Evolutionary conservation across 352 stramenopile genomes (phyloP).

Genomic region (Phytopythium helicoides): DNA sequence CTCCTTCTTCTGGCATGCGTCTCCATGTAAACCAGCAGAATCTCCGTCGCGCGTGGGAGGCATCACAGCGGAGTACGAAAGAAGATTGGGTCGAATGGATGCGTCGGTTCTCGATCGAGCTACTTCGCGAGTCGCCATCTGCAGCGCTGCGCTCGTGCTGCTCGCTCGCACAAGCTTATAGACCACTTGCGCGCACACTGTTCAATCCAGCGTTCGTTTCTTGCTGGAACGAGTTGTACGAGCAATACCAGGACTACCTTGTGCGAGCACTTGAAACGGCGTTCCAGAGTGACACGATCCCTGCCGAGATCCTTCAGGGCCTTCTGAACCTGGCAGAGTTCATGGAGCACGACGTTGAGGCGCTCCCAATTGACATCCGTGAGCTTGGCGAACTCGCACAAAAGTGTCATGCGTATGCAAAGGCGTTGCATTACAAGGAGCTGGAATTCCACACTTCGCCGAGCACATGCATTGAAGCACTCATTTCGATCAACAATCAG

Average conservation of each 20-base stretch:
- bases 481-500: conserved; percentile 99
- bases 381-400: conserved; percentile 93
- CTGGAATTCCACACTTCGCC: conserved; percentile 93
- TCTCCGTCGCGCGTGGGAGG: conserved; percentile 93
- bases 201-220: conserved; percentile 99
- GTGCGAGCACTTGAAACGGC: conserved; percentile 92
- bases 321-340: conserved; percentile 98
- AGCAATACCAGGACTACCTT: conserved; percentile 92
- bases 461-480: conserved; percentile 94
- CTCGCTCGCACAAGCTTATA: conserved; percentile 95
- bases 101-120: conserved; percentile 93
- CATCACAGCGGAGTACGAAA: conserved; percentile 88
- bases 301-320: conserved; percentile 96
- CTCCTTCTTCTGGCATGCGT: conserved; percentile 49
- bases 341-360: conserved; percentile 97
- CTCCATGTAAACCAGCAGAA: conserved; percentile 94
- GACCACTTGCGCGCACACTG: conserved; percentile 94
- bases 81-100: conserved; percentile 99
- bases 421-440: conserved; percentile 96
- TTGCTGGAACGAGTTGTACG: conserved; percentile 97
- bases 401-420: conserved; percentile 97
- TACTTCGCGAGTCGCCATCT: conserved; percentile 96
- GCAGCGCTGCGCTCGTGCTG: conserved; percentile 92
- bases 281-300: conserved; percentile 91
- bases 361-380: conserved; percentile 95